Base-by-base conservation (phyloP, 2,329 filamentous ascomycete genomes). In the Aspergillus sp. region DNA sequence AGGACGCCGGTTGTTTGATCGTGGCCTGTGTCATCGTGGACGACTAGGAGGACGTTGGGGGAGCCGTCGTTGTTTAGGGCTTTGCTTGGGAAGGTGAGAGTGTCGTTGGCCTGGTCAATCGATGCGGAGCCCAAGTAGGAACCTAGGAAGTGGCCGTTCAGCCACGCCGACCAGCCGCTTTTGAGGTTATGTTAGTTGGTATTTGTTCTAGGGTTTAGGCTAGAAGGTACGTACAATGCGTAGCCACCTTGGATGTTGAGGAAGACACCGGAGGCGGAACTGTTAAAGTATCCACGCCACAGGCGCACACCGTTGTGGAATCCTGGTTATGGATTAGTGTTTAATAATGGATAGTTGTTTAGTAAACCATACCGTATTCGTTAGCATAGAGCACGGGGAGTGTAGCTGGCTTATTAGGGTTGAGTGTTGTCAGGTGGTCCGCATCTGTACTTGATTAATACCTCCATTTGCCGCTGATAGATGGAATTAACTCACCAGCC, bases 61-160 rank as follows among this genome's bases (percentile, higher is more conserved):
- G 86, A 73, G 2, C 81, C 68, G 55, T 84, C 83, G 1, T 69
- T 61, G 39, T 71, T 69, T 0, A 84, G 62, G 2, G 78, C 81
- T 3, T 75, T 76, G 48, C 83, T 82, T 42, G 73, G 66, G 65
- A 87, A 85, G 0, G 79, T 32, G 18, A 86, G 74, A 0, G 77
- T 75, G 3, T 65, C 59, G 50, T 66, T 70, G 36, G 58, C 63
- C 56, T 66, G 65, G 12, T 61, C 58, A 12, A 50, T 49, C 12
- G 60, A 53, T 3, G 66, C 58, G 24, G 53, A 49, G 36, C 85
- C 85, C 5, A 83, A 74, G 68, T 77, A 82, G 0, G 83, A 85
- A 18, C 83, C 83, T 6, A 87, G 68, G 66, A 82, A 83, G 5
- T 78, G 66, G 8, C 81, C 81, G 68, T 87, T 87, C 0, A 87